A percentile compares a stretch with the other conserved stretches of the same genome.
These are phyloP conservation scores for Leptodermis oblonga DNA, from an alignment of 257 asterid species.

Conservation along the genomic window DNA sequence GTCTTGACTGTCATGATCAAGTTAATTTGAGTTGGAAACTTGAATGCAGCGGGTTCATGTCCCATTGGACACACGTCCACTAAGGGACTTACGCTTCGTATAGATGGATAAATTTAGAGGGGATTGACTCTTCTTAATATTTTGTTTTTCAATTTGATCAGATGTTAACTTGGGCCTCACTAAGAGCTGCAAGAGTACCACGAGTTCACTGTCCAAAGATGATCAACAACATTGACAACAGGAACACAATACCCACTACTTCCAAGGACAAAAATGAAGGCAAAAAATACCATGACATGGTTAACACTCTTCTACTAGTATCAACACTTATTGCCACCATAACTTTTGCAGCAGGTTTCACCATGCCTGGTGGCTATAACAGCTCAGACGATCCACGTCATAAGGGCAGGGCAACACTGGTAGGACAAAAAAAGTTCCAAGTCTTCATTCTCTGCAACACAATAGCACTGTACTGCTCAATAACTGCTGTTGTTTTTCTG, in stretches of 20 bases:
- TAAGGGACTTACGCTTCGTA: too few species aligned
- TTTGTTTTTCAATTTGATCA: too few species aligned
- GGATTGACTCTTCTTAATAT: too few species aligned
- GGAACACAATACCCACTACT: background rate
- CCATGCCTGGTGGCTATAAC: background rate
- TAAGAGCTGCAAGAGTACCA: background rate
- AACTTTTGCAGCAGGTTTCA: background rate
- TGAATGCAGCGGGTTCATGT: too few species aligned
- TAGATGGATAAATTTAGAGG: too few species aligned
- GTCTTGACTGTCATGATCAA: too few species aligned
- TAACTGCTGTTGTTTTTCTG: background rate
- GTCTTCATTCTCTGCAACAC: background rate
- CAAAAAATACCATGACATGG: background rate
- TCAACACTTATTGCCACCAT: background rate
- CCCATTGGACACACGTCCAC: too few species aligned
- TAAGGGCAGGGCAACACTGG: background rate
- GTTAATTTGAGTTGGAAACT: too few species aligned
- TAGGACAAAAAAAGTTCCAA: background rate
- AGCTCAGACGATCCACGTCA: background rate
- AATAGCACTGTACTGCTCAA: background rate
- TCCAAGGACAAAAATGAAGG: background rate
- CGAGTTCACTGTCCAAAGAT: background rate
- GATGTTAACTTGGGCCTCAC: background rate
- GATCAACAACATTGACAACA: background rate
- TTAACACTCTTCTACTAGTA: background rate